Percentiles rank a stretch among this genome's conserved stretches.
phyloP scores from a whole-genome alignment of 345 rosid species.

The Bruguiera parviflora region DNA sequence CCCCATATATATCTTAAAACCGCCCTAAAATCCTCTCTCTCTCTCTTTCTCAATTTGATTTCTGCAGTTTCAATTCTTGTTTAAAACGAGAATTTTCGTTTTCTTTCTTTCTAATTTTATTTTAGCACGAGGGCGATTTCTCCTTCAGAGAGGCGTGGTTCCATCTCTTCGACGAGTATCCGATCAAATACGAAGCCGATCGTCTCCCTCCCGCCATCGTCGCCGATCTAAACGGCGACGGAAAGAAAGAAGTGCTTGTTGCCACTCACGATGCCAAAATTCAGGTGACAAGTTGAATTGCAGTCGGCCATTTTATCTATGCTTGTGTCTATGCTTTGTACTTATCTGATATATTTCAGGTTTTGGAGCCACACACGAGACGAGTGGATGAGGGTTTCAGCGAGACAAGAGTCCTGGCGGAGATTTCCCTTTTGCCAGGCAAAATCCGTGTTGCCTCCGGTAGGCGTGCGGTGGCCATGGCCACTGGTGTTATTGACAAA shows the following conservation, averaged over 20 bases:
- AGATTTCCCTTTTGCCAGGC: slow-evolving; percentile 68
- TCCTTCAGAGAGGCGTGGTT: slow-evolving; percentile 94
- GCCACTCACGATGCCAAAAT: slow-evolving; percentile 94
- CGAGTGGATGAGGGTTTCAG: slow-evolving; percentile 89
- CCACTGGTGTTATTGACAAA: slow-evolving; percentile 79
- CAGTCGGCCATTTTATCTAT: background rate
- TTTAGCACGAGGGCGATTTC: slow-evolving; percentile 94
- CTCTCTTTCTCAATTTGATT: background rate
- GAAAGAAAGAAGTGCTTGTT: slow-evolving; percentile 80
- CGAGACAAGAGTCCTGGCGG: slow-evolving; percentile 74
- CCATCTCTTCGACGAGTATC: slow-evolving; percentile 74
- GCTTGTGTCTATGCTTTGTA: background rate
- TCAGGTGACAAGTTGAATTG: slow-evolving; percentile 41
- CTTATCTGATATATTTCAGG: slow-evolving; percentile 32
- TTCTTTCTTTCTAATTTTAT: background rate
- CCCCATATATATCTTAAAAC: no score
- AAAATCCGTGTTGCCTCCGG: slow-evolving; percentile 82
- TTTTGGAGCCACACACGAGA: slow-evolving; percentile 79
- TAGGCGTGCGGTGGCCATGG: slow-evolving; percentile 92
- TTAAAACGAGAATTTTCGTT: background rate
- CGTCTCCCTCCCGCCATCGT: slow-evolving; percentile 91
- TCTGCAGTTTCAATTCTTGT: background rate
- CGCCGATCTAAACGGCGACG: slow-evolving; percentile 94
- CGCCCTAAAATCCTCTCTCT: no score
- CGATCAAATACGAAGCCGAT: slow-evolving; percentile 82